Conservation (phyloP, 805 yeast genomes). For the Suhomyces vadensis region DNA sequence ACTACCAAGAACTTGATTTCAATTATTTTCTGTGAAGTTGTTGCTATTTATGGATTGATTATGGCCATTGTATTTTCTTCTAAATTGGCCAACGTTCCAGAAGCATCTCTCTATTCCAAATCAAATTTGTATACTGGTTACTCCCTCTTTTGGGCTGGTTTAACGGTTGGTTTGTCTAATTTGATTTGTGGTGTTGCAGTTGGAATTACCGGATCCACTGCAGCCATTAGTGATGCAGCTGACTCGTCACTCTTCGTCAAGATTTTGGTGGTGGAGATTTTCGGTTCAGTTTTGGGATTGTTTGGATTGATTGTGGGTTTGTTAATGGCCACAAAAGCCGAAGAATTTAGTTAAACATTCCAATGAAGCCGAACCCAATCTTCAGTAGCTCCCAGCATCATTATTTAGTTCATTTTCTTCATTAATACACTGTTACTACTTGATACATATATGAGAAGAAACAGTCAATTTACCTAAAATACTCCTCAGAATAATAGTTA, state of each 20-base stretch:
- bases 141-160: slow-evolving; percentile 96
- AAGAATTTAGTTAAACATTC: slow-evolving; percentile 62
- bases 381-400: too few relatives aligned
- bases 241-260: slow-evolving; percentile 93
- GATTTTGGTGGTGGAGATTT: slow-evolving; percentile 94
- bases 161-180: slow-evolving; percentile 92
- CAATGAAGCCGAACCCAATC: too few relatives aligned
- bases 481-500: too few relatives aligned
- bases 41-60: slow-evolving; percentile 95
- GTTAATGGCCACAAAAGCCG: slow-evolving; percentile 95
- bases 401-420: neutral
- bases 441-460: too few relatives aligned
- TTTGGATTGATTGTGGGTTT: slow-evolving; percentile 96
- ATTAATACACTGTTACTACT: neutral
- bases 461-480: too few relatives aligned
- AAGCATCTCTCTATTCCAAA: slow-evolving; percentile 65
- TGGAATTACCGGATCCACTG: slow-evolving; percentile 98
- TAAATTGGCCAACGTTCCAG: slow-evolving; percentile 70
- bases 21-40: slow-evolving; percentile 98
- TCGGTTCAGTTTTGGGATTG: slow-evolving; percentile 93
- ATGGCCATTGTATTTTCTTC: slow-evolving; percentile 97
- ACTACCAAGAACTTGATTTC: slow-evolving; percentile 96
- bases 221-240: slow-evolving; percentile 97
- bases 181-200: slow-evolving; percentile 96
- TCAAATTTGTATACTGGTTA: slow-evolving; percentile 93